Evolutionary conservation across 2,329 filamentous ascomycete species (phyloP).

Genomic region (Paracoccidioides brasiliensis): DNA sequence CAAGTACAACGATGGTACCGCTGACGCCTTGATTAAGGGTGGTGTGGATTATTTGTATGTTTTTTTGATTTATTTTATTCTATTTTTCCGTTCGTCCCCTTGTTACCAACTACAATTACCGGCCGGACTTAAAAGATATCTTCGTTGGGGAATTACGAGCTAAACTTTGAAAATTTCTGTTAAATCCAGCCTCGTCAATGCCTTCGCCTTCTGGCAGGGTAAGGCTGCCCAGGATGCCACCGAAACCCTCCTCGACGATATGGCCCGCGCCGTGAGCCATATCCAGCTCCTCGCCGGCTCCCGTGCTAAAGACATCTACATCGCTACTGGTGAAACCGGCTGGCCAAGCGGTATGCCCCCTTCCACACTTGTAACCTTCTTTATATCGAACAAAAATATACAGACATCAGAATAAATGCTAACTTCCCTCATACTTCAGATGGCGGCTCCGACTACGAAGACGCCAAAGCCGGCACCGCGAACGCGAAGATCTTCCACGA

Average conservation of each 20-base stretch:
- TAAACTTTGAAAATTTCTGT: not conserved
- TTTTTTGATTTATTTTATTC: not conserved
- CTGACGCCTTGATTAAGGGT: constrained; percentile 47
- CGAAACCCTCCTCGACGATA: constrained; percentile 53
- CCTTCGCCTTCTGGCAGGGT: constrained; percentile 62
- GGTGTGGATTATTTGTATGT: constrained; percentile 46
- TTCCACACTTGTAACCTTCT: not conserved
- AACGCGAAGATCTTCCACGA: constrained; percentile 50
- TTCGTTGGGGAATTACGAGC: too few species aligned
- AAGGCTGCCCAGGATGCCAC: constrained; percentile 45
- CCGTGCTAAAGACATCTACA: constrained; percentile 41
- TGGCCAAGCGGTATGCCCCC: constrained; percentile 46
- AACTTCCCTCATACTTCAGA: constrained; percentile 12
- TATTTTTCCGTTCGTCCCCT: too few species aligned
- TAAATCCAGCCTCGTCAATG: constrained; percentile 44
- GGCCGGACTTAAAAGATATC: too few species aligned
- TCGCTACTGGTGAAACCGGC: constrained; percentile 58
- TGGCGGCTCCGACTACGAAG: constrained; percentile 48
- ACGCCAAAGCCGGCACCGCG: constrained; percentile 45
- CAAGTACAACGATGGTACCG: constrained; percentile 55
- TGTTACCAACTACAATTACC: too few species aligned
- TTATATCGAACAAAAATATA: not conserved
- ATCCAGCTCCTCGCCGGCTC: constrained; percentile 47
- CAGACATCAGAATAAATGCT: not conserved
- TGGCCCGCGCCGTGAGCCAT: constrained; percentile 49